A percentile compares a stretch with the other conserved stretches of the same genome.
These are phyloP conservation scores for Suhomyces atakaporum DNA, from an alignment of 1,139 yeast genomes.

Conservation along the genomic window DNA sequence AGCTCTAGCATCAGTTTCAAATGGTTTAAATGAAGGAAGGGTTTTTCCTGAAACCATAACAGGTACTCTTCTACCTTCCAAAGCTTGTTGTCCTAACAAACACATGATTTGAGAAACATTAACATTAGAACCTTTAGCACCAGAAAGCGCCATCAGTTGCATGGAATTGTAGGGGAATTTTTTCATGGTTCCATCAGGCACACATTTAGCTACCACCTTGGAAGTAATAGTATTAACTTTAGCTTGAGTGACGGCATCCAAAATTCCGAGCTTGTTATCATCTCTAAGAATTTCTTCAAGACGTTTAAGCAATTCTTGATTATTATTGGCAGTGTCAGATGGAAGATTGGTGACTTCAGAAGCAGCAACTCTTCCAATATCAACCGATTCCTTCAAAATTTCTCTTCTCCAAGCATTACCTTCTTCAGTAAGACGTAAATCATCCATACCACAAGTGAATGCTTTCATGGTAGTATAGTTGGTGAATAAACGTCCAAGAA, in stretches of 20 bases:
- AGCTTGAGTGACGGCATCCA: slow-evolving; percentile 95
- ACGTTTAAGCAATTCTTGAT: slow-evolving; percentile 81
- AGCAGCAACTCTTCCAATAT: slow-evolving; percentile 89
- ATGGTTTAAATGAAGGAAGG: slow-evolving; percentile 93
- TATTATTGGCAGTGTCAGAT: slow-evolving; percentile 49
- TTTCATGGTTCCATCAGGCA: slow-evolving; percentile 95
- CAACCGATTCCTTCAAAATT: slow-evolving; percentile 72
- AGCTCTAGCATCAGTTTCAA: slow-evolving; percentile 95
- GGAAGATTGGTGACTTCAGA: slow-evolving; percentile 89
- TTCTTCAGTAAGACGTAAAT: slow-evolving; percentile 83
- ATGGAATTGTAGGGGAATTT: slow-evolving; percentile 93
- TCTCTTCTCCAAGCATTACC: slow-evolving; percentile 91
- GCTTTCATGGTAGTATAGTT: slow-evolving; percentile 91
- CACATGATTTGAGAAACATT: slow-evolving; percentile 99
- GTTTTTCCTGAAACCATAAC: slow-evolving; percentile 99
- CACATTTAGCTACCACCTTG: slow-evolving; percentile 89
- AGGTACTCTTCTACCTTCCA: slow-evolving; percentile 99
- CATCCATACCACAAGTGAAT: slow-evolving; percentile 99
- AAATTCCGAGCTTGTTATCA: slow-evolving; percentile 85
- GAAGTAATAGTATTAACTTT: slow-evolving; percentile 92
- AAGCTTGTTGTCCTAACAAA: slow-evolving; percentile 96
- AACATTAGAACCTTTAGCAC: slow-evolving; percentile 98
- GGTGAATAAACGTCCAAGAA: slow-evolving; percentile 91
- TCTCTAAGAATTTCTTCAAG: slow-evolving; percentile 95
- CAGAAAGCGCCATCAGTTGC: slow-evolving; percentile 99